Evolutionary conservation across 2,329 filamentous ascomycete genomes (phyloP).

Genomic region (Xylariomycetidae sp.): DNA sequence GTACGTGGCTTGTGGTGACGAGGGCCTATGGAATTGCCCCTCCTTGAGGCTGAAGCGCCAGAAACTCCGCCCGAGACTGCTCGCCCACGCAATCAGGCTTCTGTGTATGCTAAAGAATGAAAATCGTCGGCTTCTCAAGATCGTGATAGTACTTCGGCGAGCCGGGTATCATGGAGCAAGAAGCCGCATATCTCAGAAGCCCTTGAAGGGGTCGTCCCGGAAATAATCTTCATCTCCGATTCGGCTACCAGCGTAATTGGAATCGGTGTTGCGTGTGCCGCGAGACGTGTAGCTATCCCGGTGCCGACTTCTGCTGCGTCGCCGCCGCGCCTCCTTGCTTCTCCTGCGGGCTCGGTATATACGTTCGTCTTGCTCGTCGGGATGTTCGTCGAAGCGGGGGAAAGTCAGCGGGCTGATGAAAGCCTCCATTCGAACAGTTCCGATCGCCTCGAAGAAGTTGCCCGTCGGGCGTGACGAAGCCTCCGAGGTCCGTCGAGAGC

Average conservation of each 20-base stretch:
- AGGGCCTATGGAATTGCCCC: too few relatives aligned
- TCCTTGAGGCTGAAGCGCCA: too few relatives aligned
- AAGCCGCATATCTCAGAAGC: constrained; percentile 42
- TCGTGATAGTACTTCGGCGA: too few relatives aligned
- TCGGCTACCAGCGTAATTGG: constrained; percentile 41
- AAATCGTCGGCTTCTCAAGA: too few relatives aligned
- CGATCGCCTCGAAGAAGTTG: constrained; percentile 80
- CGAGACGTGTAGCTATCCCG: constrained; percentile 46
- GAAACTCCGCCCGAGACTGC: too few relatives aligned
- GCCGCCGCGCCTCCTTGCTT: constrained; percentile 49
- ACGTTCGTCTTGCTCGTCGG: constrained; percentile 45
- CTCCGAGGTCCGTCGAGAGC: constrained; percentile 49
- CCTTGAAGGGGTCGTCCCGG: constrained; percentile 56
- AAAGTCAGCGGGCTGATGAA: constrained; percentile 68
- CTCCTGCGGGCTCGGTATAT: constrained; percentile 41
- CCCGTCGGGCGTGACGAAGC: constrained; percentile 42
- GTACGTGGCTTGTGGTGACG: too few relatives aligned
- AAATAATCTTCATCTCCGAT: constrained; percentile 48
- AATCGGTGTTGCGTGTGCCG: constrained; percentile 40
- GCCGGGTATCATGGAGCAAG: too few relatives aligned
- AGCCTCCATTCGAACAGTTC: constrained; percentile 93
- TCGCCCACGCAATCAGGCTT: too few relatives aligned
- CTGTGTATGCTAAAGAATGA: too few relatives aligned
- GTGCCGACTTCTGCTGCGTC: constrained; percentile 48
- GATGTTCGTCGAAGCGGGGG: constrained; percentile 39